Evolutionary conservation across 805 yeast species (phyloP), one percentile per base, ranked within the genome.

Genomic region (Pichia cephalocereana): DNA sequence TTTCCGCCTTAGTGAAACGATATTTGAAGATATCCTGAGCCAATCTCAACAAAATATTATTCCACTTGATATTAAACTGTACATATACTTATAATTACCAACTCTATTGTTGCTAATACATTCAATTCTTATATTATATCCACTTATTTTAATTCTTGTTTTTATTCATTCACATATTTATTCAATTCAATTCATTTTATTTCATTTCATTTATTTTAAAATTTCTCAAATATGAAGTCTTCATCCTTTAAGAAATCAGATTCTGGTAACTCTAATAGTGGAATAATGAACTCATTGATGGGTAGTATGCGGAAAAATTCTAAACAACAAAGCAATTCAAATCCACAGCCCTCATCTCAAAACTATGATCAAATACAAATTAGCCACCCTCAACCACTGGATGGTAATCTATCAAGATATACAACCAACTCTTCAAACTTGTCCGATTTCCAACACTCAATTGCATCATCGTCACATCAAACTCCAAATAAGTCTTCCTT

Each of bases 231-330:
- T 14, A 46, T 52, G 54, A 52, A 52, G 17, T 34, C 37, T 3
- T 14, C 17, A 26, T 30, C 48, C 4, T 42, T 38, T 18, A 52
- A 49, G 31, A 46, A 43, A 31, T 43, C 49, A 2, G 54, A 52
- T 18, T 44, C 47, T 8, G 26, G 36, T 4, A 34, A 27, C 18
- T 9, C 32, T 5, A 43, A 38, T n/a, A 17, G 43, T 17, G 48
- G 40, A n/a, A 40, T 46, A 15, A 47, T 52, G 52, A 45, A 40
- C 17, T 45, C 52, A 4, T 41, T 51, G 9, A 48, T 51, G 54
- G 54, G 54, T 2, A 48, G 45, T 30, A 51, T 51, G 53, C 38
- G 37, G 17, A 34, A 34, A 34, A 34, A 34, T 15, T 14, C 18
- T 3, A 34, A 34, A 34, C 37, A 34, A 15, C 37, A 34, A 34